Evolutionary conservation across 495 filamentous ascomycete species (phyloP).

Genomic region (Aspergillus nidulans): DNA sequence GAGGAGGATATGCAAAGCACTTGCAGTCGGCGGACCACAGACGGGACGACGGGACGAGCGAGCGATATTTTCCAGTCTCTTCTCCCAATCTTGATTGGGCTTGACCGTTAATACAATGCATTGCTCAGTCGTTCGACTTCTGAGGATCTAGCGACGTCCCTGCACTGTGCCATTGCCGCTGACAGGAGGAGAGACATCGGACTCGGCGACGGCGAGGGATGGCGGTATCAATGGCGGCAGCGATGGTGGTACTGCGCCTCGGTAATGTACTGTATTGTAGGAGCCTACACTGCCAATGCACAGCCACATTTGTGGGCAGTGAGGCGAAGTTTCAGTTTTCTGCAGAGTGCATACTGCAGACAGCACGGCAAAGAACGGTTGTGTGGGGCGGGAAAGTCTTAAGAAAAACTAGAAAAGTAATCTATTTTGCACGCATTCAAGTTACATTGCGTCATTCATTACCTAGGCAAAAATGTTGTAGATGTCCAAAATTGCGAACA

Average conservation of each 20-base stretch:
- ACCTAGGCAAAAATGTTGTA: neutral
- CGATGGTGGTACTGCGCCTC: conserved; percentile 22
- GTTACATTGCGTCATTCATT: too few relatives aligned
- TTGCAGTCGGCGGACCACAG: neutral
- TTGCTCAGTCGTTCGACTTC: neutral
- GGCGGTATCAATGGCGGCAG: conserved; percentile 11
- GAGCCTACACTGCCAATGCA: neutral
- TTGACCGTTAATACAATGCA: neutral
- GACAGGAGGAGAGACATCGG: neutral
- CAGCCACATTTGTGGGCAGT: conserved; percentile 22
- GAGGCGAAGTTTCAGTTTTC: conserved; percentile 27
- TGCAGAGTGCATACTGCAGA: conserved; percentile 9
- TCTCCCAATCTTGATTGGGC: neutral
- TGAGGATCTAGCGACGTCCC: neutral
- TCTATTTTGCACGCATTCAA: too few relatives aligned
- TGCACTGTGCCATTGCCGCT: neutral
- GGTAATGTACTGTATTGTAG: too few relatives aligned
- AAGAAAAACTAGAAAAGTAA: neutral
- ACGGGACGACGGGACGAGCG: neutral
- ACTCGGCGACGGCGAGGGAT: neutral
- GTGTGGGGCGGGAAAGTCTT: neutral
- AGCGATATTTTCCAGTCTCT: neutral
- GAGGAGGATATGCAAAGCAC: neutral
- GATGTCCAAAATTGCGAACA: too few relatives aligned
- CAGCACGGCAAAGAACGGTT: conserved; percentile 12